phyloP scores from a whole-genome alignment of 2,329 filamentous ascomycete species.

The Penicillium oxalicum region DNA sequence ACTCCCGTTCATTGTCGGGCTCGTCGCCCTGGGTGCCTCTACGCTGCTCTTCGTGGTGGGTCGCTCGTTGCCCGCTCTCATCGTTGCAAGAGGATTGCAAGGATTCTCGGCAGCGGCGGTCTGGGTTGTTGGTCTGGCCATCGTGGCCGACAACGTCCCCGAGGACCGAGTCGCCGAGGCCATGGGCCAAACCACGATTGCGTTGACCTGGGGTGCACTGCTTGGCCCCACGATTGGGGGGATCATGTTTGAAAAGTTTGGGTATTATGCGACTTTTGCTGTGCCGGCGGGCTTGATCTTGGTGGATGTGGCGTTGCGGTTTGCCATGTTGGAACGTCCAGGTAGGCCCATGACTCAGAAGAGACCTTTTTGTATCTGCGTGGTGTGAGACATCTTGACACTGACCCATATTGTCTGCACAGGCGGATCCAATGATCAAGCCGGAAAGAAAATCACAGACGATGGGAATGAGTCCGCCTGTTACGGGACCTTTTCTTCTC shows the following conservation, averaged over 20 bases:
- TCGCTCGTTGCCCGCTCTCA: constrained; percentile 41
- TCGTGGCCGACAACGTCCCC: constrained; percentile 55
- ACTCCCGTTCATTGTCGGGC: constrained; percentile 54
- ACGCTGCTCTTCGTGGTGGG: constrained; percentile 53
- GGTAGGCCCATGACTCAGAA: not conserved
- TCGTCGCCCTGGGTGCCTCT: constrained; percentile 48
- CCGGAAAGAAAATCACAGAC: not conserved
- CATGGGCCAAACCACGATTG: constrained; percentile 47
- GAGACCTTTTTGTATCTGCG: not conserved
- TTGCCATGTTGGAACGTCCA: constrained; percentile 52
- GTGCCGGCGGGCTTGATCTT: constrained; percentile 44
- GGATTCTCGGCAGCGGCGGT: constrained; percentile 54
- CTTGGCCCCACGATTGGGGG: constrained; percentile 55
- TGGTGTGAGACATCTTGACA: not conserved
- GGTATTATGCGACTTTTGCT: constrained; percentile 27
- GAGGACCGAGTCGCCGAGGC: constrained; percentile 54
- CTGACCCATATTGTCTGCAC: not conserved
- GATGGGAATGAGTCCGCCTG: not conserved
- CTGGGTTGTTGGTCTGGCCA: constrained; percentile 55
- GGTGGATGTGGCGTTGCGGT: constrained; percentile 55
- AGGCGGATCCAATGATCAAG: not conserved
- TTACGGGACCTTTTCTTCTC: constrained; percentile 5
- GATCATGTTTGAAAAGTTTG: constrained; percentile 43
- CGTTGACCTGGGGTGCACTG: constrained; percentile 54
- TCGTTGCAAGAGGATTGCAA: constrained; percentile 51